Conservation (phyloP, 345 rosid genomes). For the Euphorbia pulcherrima region DNA sequence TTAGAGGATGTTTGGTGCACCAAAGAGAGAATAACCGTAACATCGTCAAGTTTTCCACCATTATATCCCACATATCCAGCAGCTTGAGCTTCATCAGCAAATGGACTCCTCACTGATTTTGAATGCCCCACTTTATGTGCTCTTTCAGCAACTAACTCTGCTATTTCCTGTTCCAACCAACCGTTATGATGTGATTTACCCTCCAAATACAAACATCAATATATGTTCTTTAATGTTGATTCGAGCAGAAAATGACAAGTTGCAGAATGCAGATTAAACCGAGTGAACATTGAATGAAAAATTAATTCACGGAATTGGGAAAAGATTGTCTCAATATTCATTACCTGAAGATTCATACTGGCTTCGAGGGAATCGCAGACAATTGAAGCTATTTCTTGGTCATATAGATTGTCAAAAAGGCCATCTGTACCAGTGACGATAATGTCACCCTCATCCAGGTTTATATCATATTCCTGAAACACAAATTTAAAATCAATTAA, state of each 20-base stretch:
- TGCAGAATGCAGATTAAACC: too few species aligned
- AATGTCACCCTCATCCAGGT: constrained; percentile 55
- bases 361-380: constrained; percentile 42
- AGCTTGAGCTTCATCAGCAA: constrained; percentile 65
- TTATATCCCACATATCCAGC: constrained; percentile 55
- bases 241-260: too few species aligned
- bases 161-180: constrained; percentile 46
- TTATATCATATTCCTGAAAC: constrained; percentile 50
- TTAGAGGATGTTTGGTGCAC: constrained; percentile 24
- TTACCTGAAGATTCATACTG: constrained; percentile 53
- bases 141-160: constrained; percentile 49
- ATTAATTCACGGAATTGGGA: background rate
- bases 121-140: constrained; percentile 52
- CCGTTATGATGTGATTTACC: background rate
- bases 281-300: too few species aligned
- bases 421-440: constrained; percentile 63
- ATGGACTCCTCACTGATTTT: constrained; percentile 45
- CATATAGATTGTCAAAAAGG: constrained; percentile 71
- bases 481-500: background rate
- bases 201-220: background rate
- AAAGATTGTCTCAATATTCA: background rate
- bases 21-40: constrained; percentile 56
- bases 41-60: constrained; percentile 64
- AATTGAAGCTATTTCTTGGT: constrained; percentile 53
- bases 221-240: too few species aligned